Evolutionary conservation across 257 asterid genomes (phyloP), one percentile per base, ranked within the genome.

Genomic region (Eucommia ulmoides): DNA sequence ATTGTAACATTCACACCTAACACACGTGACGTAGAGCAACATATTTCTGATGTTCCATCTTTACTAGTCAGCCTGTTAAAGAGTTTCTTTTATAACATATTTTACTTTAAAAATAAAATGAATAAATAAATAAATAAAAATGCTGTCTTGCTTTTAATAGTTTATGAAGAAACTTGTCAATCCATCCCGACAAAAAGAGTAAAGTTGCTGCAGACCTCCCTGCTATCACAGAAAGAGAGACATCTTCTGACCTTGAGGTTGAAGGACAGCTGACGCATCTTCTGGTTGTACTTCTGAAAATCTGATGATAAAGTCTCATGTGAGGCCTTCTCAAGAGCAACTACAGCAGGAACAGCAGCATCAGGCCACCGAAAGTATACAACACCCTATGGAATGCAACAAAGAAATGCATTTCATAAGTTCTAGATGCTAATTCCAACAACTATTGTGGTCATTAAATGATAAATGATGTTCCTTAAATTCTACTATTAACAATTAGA

Each of bases 311-410:
- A 69, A 41, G 63, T 50, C 41, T 79, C 82, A 45, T 84, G 81
- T 21, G 84, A 76, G 2, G 77, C 89, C 60, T 78, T 69, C 77
- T 88, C 97, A 62, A 88, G 87, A 51, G 87, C 75, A 59, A 59
- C 67, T 62, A 80, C 69, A 46, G 72, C 73, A 24, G 61, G 33
- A 62, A 79, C 89, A 56, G 79, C 95, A 12, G 71, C 63, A 56
- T 75, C 82, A 26, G 94, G 93, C 94, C 95, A 88, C 50, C 26
- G 65, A 58, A 71, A 61, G 41, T 72, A 58, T 47, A 20, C 54
- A 29, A 52, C 71, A 51, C 56, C 72, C 92, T 78, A 59, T 14
- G 65, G 50, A 62, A 59, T 22, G 45, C 41, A 72, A 42, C 41
- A 42, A 19, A 42, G 21, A 50, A 62, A 42, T 51, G 38, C 24